These are phyloP conservation scores for Sporobolomyces phaffii DNA, from an alignment of 768 basidiomycete species.

Conservation along the genomic window DNA sequence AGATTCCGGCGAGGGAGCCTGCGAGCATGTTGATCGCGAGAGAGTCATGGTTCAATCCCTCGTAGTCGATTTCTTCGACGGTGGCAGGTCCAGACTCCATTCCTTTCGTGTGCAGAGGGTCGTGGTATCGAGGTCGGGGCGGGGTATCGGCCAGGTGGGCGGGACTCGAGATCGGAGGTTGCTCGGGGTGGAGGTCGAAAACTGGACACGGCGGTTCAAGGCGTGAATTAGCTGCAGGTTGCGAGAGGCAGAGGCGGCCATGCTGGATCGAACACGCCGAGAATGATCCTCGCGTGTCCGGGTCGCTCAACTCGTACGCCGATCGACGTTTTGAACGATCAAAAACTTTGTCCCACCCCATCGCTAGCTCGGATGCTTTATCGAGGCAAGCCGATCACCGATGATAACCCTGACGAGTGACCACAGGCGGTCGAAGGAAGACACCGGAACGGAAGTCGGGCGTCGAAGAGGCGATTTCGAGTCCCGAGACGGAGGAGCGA, in stretches of 20 bases:
- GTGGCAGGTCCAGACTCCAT: slow-evolving; percentile 19
- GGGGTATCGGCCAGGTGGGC: neutral
- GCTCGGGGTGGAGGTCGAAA: neutral
- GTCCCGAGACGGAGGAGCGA: no score
- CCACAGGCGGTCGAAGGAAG: no score
- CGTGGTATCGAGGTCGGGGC: no score
- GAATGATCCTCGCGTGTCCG: no score
- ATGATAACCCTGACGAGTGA: no score
- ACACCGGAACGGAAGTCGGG: no score
- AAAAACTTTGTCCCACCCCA: neutral
- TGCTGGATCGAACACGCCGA: no score
- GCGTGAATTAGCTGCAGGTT: no score
- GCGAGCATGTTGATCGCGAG: slow-evolving; percentile 93
- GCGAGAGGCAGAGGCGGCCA: no score
- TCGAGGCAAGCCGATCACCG: no score
- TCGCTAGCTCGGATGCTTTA: neutral
- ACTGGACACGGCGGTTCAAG: no score
- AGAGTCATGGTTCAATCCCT: slow-evolving; percentile 66
- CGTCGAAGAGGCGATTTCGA: no score
- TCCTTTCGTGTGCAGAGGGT: neutral
- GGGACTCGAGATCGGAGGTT: neutral
- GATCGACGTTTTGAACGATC: neutral
- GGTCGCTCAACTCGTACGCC: neutral
- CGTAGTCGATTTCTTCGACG: slow-evolving; percentile 46
- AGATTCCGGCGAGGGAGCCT: slow-evolving; percentile 93